Evolutionary conservation across 2,329 filamentous ascomycete genomes (phyloP), one percentile per base, ranked within the genome.

Genomic region (Graphium sp.): DNA sequence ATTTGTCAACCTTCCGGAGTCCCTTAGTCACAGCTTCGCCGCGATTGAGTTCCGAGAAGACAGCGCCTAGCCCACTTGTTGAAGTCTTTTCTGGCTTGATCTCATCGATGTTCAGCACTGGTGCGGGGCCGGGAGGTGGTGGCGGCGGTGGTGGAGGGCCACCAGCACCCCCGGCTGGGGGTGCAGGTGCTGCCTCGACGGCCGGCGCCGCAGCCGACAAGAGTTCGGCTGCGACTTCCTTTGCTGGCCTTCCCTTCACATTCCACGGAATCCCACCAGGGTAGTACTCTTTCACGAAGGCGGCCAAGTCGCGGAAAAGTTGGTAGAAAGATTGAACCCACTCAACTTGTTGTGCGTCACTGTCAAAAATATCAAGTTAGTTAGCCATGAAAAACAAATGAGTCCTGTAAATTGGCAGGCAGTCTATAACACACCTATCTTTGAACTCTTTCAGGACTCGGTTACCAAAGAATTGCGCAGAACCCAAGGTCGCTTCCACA

Each of bases 261-360:
- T 95, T 95, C 89, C 89, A 98, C 5, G 70, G 68, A 34, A 95
- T 66, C 26, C 85, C 87, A 26, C 64, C 71, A 12, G 72, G 58
- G 48, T 81, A 91, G 48, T 87, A 73, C 41, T 82, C 72, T 56
- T 87, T 87, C 39, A 89, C 73, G 48, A 91, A 94, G 28, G 77
- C 74, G 33, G 72, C 61, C 24, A 98, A 71, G 18, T 84, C 74
- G 42, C 77, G 80, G 60, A 93, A 91, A 34, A 94, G 67, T 43
- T 76, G 74, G 53, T 92, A 92, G 58, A 91, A 94, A n/a, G 83
- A 64, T 44, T 87, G 80, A 19, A 94, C 73, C 72, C 85, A 98
- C 45, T 89, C 76, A 31, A 85, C 66, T 42, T 94, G 80, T 42
- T 72, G 70, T 31, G 69, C 65, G 43, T 87, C 81, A 56, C 81